phyloP scores from a whole-genome alignment of 139 green algal genomes.

The Marvania coccoides region DNA sequence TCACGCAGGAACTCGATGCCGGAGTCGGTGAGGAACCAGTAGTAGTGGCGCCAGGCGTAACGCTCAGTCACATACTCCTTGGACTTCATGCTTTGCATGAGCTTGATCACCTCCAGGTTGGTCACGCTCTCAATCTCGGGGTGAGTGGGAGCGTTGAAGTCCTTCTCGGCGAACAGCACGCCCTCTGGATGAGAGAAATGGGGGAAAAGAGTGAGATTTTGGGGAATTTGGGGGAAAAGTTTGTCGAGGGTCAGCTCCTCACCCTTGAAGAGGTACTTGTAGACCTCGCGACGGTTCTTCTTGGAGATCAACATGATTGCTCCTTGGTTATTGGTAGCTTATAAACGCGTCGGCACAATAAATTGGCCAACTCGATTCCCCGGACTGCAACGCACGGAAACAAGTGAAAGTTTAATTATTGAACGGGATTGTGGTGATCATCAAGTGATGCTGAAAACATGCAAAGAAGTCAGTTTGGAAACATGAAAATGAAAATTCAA shows the following conservation, averaged over 20 bases:
- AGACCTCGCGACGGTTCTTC: constrained; percentile 96
- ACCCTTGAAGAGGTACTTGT: constrained; percentile 99
- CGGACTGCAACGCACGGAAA: constrained; percentile 7
- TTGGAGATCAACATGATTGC: constrained; percentile 95
- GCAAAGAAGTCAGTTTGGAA: no score
- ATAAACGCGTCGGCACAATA: constrained; percentile 74
- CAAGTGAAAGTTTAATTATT: neutral
- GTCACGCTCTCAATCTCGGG: constrained; percentile 79
- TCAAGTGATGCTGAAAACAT: no score
- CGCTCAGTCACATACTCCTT: constrained; percentile 93
- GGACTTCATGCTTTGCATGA: constrained; percentile 88
- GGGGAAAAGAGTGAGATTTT: neutral
- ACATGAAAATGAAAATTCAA: no score
- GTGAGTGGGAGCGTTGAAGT: constrained; percentile 95
- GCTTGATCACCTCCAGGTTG: constrained; percentile 78
- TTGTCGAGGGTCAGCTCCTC: neutral
- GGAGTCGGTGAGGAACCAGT: constrained; percentile 98
- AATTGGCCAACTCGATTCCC: constrained; percentile 85
- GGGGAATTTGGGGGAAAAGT: neutral
- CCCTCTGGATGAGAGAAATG: constrained; percentile 71
- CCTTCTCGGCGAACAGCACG: constrained; percentile 97
- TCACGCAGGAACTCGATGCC: constrained; percentile 97
- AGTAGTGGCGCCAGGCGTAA: constrained; percentile 98
- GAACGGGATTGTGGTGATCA: no score
- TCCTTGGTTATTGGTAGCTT: constrained; percentile 10